These are phyloP conservation scores for Didymella sp. DNA, from an alignment of 2,329 filamentous ascomycete genomes.

Conservation along the genomic window DNA sequence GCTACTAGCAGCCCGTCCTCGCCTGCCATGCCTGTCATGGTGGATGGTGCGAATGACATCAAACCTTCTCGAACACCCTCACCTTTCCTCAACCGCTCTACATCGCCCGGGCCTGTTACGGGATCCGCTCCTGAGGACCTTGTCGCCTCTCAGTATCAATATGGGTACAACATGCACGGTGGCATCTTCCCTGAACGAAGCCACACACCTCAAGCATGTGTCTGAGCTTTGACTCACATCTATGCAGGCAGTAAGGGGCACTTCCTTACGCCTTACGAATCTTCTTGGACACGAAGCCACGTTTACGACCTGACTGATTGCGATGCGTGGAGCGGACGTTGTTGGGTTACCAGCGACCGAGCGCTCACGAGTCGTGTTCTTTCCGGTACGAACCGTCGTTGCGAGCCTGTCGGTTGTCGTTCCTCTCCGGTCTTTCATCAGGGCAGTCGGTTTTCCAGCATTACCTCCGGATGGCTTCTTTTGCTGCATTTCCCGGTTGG, in stretches of 20 bases:
- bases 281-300: conserved; percentile 46
- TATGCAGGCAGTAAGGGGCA: conserved; percentile 9
- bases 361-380: conserved; percentile 46
- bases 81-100: conserved; percentile 50
- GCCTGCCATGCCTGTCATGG: conserved; percentile 40
- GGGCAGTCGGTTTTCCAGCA: conserved; percentile 34
- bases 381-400: conserved; percentile 40
- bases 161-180: conserved; percentile 50
- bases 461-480: conserved; percentile 36
- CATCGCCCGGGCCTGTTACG: conserved; percentile 53
- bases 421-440: conserved; percentile 23
- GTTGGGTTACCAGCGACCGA: conserved; percentile 27
- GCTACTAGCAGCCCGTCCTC: conserved; percentile 48
- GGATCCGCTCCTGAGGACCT: conserved; percentile 51
- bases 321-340: conserved; percentile 48
- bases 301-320: conserved; percentile 43
- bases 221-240: conserved; percentile 31
- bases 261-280: conserved; percentile 41
- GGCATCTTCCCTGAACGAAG: conserved; percentile 54
- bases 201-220: conserved; percentile 54
- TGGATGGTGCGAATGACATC: conserved; percentile 52
- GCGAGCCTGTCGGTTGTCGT: conserved; percentile 32
- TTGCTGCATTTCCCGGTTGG: conserved; percentile 46
- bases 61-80: conserved; percentile 38
- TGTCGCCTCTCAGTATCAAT: conserved; percentile 53